Conservation (phyloP, 2,329 filamentous ascomycete genomes). For the Lasiodiplodia sp. region DNA sequence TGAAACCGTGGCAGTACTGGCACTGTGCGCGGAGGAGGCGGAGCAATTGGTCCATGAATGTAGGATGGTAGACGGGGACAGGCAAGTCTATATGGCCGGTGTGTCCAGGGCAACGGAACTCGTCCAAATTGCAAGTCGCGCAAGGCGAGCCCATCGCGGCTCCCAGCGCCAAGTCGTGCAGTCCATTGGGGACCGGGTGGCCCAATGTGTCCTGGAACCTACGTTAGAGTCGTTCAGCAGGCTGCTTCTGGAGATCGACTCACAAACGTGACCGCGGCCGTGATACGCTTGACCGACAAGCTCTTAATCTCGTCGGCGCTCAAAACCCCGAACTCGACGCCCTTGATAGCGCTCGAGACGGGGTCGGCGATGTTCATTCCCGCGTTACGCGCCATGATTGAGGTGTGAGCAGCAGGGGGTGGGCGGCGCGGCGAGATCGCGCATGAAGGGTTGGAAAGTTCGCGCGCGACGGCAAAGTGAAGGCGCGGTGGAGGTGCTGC, state of each 20-base stretch:
- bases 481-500: slow-evolving; percentile 12
- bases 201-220: slow-evolving; percentile 72
- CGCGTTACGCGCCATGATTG: slow-evolving; percentile 17
- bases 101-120: slow-evolving; percentile 85
- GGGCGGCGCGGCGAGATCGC: slow-evolving; percentile 17
- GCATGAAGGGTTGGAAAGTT: slow-evolving; percentile 17
- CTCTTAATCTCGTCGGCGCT: slow-evolving; percentile 81
- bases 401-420: neutral
- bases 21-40: slow-evolving; percentile 87
- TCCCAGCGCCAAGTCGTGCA: slow-evolving; percentile 91
- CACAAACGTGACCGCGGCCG: slow-evolving; percentile 63
- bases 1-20: slow-evolving; percentile 87
- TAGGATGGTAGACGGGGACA: slow-evolving; percentile 92
- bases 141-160: slow-evolving; percentile 88
- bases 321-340: slow-evolving; percentile 89
- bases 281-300: slow-evolving; percentile 89
- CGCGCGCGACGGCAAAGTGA: slow-evolving; percentile 15
- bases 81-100: slow-evolving; percentile 94
- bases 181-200: slow-evolving; percentile 86
- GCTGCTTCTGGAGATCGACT: neutral
- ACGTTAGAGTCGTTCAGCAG: neutral
- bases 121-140: slow-evolving; percentile 87
- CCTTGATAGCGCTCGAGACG: slow-evolving; percentile 80
- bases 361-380: slow-evolving; percentile 68
- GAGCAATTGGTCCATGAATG: slow-evolving; percentile 91